Base-by-base conservation (phyloP, 306 rosid genomes). In the Quillaja saponaria region DNA sequence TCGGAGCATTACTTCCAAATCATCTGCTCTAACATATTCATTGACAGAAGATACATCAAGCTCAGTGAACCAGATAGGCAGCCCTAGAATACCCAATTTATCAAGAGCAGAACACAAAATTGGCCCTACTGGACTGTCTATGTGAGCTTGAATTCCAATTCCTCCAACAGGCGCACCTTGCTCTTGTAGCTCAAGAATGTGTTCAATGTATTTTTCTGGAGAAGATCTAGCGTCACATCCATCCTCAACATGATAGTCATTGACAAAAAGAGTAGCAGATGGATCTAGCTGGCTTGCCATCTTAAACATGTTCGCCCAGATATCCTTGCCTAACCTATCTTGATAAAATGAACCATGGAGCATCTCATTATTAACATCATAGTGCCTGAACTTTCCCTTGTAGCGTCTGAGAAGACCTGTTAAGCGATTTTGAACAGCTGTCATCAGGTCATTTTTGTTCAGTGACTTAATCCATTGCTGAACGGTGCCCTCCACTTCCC, bases 341-440 rank as follows among this genome's bases (percentile, higher is more conserved):
- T 85, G 85, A 69, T 80, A 85, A 79, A 83, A 94, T 40, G 96
- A 81, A 51, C 95, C 97, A 17, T 87, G 95, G 67, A 89, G 56
- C 99, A 94, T 89, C 77, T 89, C 99, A 13, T 94, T 94, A 63
- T 94, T 94, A 19, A 89, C 97, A 77, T 94, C 96, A 39, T 85
- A 87, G 65, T 89, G 97, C 73, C 15, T 80, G 87, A 94, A 85
- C 67, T 85, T 86, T 13, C 95, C 96, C 61, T 78, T 85, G 85
- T 85, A 89, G 42, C 96, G 91, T 10, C 71, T 74, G 31, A 92
- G 76, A 49, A 94, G 84, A 21, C 79, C 56, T 0, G 66, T 80
- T 19, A 94, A 58, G 34, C 99, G 94, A 48, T 73, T 87, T 63
- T 89, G 91, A 19, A 94, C 91, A 5, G 95, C 97, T 8, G 72